Percentiles rank a stretch among this genome's conserved stretches.
Evolutionary conservation across 2,329 filamentous ascomycete species (phyloP).

Genomic region (Neofusicoccum ribis): DNA sequence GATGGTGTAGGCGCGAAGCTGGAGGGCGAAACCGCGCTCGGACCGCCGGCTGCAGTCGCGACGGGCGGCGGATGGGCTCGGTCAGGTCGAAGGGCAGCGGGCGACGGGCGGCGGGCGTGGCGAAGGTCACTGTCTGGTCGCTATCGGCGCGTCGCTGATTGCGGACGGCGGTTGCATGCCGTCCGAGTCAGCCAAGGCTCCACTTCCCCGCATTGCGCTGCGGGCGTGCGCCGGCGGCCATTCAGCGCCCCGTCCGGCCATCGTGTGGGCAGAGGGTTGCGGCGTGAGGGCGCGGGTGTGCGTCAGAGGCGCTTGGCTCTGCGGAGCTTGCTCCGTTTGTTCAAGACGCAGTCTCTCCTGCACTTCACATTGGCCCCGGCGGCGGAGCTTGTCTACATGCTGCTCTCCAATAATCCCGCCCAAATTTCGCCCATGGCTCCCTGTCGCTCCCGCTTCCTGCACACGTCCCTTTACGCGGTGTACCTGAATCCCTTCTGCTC

Average conservation of each 20-base stretch:
- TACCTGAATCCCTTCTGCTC: conserved; percentile 24
- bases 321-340: too few species aligned
- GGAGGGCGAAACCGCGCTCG: too few species aligned
- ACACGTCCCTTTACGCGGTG: not conserved
- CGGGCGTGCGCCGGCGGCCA: not conserved
- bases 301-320: too few species aligned
- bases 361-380: too few species aligned
- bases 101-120: too few species aligned
- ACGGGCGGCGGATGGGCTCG: not conserved
- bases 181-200: not conserved
- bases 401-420: too few species aligned
- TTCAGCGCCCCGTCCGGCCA: not conserved
- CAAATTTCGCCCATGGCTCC: not conserved
- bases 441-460: not conserved
- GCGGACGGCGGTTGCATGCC: not conserved
- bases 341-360: too few species aligned
- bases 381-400: too few species aligned
- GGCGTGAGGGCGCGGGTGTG: too few species aligned
- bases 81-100: not conserved
- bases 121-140: not conserved
- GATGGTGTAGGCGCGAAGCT: too few species aligned
- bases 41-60: not conserved
- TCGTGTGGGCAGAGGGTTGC: too few species aligned
- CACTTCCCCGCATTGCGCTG: conserved; percentile 5
- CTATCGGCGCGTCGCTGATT: not conserved